Percentiles rank a stretch among this genome's conserved stretches.
These are phyloP conservation scores for Pseudozyma sp. DNA, from an alignment of 1,284 basidiomycete genomes.

Conservation along the genomic window DNA sequence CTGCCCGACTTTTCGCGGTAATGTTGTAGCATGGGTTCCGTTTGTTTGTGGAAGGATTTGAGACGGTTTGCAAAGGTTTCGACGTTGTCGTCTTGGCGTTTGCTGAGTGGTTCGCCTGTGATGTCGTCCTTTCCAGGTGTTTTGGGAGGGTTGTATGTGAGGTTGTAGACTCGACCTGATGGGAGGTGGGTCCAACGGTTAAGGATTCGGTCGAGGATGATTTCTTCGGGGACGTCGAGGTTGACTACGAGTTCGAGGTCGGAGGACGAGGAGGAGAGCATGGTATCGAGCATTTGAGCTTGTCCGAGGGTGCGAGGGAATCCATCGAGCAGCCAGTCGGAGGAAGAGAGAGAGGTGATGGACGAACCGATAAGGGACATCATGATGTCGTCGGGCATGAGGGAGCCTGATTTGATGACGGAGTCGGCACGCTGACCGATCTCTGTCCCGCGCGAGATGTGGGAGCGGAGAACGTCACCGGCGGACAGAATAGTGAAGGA, in stretches of 20 bases:
- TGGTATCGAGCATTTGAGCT: conserved; percentile 81
- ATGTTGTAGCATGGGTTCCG: conserved; percentile 85
- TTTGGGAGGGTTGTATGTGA: conserved; percentile 80
- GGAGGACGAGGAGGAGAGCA: conserved; percentile 41
- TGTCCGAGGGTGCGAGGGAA: conserved; percentile 94
- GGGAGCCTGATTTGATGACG: conserved; percentile 58
- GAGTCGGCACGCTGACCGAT: conserved; percentile 53
- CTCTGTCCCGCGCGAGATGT: conserved; percentile 53
- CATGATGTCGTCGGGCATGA: conserved; percentile 68
- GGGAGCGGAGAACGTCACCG: conserved; percentile 63
- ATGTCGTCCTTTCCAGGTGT: conserved; percentile 87
- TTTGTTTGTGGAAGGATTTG: conserved; percentile 84
- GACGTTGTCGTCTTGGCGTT: conserved; percentile 91
- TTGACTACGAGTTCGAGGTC: conserved; percentile 85
- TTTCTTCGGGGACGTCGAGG: conserved; percentile 87
- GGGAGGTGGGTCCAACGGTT: conserved; percentile 90
- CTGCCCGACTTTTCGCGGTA: conserved; percentile 74
- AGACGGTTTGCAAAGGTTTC: conserved; percentile 86
- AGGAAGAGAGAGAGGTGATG: conserved; percentile 23
- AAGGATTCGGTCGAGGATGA: conserved; percentile 89
- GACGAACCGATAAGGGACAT: conserved; percentile 60
- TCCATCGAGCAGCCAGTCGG: conserved; percentile 93
- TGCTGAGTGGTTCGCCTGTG: conserved; percentile 88
- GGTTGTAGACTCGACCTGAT: conserved; percentile 86
- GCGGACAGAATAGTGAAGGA: conserved; percentile 52